phyloP scores from a whole-genome alignment of 768 basidiomycete genomes.

The Mycena leptocephala region DNA sequence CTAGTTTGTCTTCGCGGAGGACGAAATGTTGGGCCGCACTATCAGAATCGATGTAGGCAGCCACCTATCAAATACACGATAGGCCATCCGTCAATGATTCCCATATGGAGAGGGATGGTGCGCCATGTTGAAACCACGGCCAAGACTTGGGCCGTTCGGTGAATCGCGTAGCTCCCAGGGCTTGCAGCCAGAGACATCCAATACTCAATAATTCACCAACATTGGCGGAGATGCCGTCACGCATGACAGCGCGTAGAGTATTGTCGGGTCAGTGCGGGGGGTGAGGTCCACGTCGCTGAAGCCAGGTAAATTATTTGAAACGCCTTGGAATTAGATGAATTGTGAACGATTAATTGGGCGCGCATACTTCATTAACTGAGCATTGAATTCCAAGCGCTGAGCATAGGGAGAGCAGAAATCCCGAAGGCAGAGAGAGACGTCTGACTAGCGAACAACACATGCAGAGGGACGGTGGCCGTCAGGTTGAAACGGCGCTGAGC shows the following conservation, averaged over 20 bases:
- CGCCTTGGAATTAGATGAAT: neutral
- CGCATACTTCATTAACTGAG: neutral
- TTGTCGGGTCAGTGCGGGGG: neutral
- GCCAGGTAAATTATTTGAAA: neutral
- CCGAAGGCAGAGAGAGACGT: neutral
- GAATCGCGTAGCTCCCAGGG: neutral
- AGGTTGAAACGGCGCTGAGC: slow-evolving; percentile 5
- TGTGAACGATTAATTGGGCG: neutral
- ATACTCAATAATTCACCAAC: neutral
- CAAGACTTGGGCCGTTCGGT: too few relatives aligned
- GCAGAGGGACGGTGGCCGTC: neutral
- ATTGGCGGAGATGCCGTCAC: neutral
- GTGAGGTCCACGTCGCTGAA: neutral
- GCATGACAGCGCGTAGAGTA: neutral
- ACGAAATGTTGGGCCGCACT: too few relatives aligned
- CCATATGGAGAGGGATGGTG: too few relatives aligned
- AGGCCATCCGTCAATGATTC: too few relatives aligned
- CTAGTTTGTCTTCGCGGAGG: too few relatives aligned
- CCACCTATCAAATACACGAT: too few relatives aligned
- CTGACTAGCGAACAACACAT: neutral
- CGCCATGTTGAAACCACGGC: too few relatives aligned
- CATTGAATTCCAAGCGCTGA: neutral
- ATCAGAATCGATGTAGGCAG: too few relatives aligned
- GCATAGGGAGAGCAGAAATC: neutral
- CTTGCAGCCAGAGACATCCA: too few relatives aligned